Base-by-base conservation (phyloP, 352 stramenopile genomes). In the Phytophthora sojae region DNA sequence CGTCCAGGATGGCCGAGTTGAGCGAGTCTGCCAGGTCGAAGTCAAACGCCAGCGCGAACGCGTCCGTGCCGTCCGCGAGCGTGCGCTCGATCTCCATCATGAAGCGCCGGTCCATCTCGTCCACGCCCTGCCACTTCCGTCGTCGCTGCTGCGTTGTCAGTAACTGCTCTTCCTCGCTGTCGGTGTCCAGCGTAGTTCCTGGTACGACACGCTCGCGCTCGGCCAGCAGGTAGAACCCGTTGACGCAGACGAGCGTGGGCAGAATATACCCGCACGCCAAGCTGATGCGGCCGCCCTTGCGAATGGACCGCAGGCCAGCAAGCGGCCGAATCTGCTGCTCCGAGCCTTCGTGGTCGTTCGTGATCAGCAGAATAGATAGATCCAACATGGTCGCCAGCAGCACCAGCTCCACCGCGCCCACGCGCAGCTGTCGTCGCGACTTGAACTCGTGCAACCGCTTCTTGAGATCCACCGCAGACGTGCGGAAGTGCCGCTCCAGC, bases 371-470 rank as follows among this genome's bases (percentile, higher is more conserved):
- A 60, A 96, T 92, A 0, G 76, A 83, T 14, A 95, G 63, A 67
- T 96, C 79, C 6, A 96, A 63, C 82, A 95, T 94, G 6, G 87
- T 91, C 4, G 76, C 84, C 9, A 96, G 80, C 61, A 92, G 45
- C 25, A 88, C 75, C 12, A 96, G 85, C 64, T 93, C 86, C 11
- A 95, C 26, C 0, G 86, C 69, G 6, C 89, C 89, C 2, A 94
- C 76, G 17, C 89, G 86, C 1, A 82, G 51, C n/a, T 88, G 76
- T 32, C 77, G 61, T 58, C 76, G 63, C 30, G 80, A 82, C 70
- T 94, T 92, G 73, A 93, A 91, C 29, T 86, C 77, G 62, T 96
- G 89, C 54, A 96, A 58, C 49, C 82, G 84, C 70, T 90, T 93
- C 53, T 93, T 95, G 14, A 96, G 65, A 50, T 96, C 89, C 8